These are phyloP conservation scores for Populus hybrid DNA, from an alignment of 441 rosid genomes.

Conservation along the genomic window DNA sequence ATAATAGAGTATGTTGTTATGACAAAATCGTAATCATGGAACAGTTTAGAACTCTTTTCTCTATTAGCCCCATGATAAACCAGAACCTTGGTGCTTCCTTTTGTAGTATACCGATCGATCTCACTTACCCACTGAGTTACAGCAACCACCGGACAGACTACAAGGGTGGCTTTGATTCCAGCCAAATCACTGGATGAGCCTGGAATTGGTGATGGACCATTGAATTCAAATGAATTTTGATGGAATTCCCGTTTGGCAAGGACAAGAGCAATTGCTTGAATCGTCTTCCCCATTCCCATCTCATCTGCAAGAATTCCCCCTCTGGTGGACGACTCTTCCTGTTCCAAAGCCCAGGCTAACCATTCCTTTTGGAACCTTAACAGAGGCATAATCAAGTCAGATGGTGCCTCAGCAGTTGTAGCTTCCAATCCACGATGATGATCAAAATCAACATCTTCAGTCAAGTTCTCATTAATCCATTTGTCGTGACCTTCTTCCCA, in stretches of 20 bases:
- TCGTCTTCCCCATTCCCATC: constrained; percentile 99
- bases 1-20: constrained; percentile 83
- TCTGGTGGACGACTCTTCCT: constrained; percentile 61
- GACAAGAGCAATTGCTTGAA: constrained; percentile 93
- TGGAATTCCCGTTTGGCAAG: constrained; percentile 64
- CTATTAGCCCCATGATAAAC: constrained; percentile 82
- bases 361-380: constrained; percentile 94
- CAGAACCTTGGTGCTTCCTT: constrained; percentile 77
- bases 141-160: constrained; percentile 89
- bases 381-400: constrained; percentile 65
- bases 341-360: constrained; percentile 91
- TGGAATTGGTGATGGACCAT: constrained; percentile 17
- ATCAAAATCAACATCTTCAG: constrained; percentile 54
- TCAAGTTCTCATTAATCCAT: constrained; percentile 65
- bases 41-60: constrained; percentile 48
- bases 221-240: constrained; percentile 18
- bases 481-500: constrained; percentile 67
- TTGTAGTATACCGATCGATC: constrained; percentile 65
- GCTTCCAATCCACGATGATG: constrained; percentile 39
- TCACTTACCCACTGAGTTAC: constrained; percentile 89
- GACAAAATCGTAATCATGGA: constrained; percentile 75
- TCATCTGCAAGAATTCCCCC: constrained; percentile 99
- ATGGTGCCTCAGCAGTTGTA: constrained; percentile 64
- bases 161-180: constrained; percentile 60
- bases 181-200: constrained; percentile 35